phyloP scores from a whole-genome alignment of 2,329 filamentous ascomycete genomes.

The Diatrype stigma region DNA sequence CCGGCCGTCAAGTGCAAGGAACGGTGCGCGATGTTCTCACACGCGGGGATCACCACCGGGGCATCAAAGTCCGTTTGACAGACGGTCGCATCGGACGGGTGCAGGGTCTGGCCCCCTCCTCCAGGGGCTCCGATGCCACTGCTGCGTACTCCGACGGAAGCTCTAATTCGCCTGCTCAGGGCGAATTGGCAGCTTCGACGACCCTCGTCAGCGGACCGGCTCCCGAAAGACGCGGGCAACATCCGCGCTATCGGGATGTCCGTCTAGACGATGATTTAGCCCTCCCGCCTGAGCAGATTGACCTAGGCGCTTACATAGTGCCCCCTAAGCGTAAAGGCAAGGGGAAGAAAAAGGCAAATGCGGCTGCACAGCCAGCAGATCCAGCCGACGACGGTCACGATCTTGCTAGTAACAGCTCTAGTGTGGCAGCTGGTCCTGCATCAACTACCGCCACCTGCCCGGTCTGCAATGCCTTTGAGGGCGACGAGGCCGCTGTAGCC shows the following conservation, averaged over 20 bases:
- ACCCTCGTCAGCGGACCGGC: slow-evolving; percentile 2
- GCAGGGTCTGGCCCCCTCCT: no score
- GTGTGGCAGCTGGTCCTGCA: slow-evolving; percentile 18
- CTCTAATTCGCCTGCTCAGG: slow-evolving; percentile 7
- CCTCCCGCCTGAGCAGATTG: slow-evolving; percentile 37
- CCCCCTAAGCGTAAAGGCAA: slow-evolving; percentile 29
- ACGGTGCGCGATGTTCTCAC: slow-evolving; percentile 65
- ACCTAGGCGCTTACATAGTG: slow-evolving; percentile 48
- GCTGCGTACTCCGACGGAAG: no score
- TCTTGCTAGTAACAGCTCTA: slow-evolving; percentile 6
- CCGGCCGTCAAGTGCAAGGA: slow-evolving; percentile 66
- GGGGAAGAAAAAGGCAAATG: slow-evolving; percentile 19
- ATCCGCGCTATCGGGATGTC: slow-evolving; percentile 27
- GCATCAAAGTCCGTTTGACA: slow-evolving; percentile 71
- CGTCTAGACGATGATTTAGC: slow-evolving; percentile 31
- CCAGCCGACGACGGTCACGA: slow-evolving; percentile 6
- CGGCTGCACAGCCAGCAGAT: slow-evolving; percentile 12
- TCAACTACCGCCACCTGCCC: slow-evolving; percentile 48
- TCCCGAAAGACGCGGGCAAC: slow-evolving; percentile 17
- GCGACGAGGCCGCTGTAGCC: slow-evolving; percentile 64
- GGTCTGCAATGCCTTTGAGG: slow-evolving; percentile 62
- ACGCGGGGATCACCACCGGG: slow-evolving; percentile 68
- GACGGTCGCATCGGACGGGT: slow-evolving; percentile 73
- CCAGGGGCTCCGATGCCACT: slow-evolving; percentile 34
- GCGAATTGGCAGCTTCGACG: slow-evolving; percentile 5